These are phyloP conservation scores for Trichoderma sp. DNA, from an alignment of 2,329 filamentous ascomycete genomes.

Conservation along the genomic window DNA sequence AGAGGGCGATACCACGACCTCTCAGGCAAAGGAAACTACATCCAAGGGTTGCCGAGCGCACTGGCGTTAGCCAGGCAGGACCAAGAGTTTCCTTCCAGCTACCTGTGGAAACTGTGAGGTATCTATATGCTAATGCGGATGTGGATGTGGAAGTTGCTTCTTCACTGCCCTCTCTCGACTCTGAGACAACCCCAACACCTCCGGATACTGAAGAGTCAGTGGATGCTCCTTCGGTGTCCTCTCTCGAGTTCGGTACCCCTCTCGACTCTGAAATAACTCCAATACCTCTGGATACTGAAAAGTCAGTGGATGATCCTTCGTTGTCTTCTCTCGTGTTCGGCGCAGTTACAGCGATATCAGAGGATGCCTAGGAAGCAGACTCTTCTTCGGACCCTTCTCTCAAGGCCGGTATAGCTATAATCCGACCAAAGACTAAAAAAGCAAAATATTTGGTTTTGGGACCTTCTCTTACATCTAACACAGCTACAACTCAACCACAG, in stretches of 20 bases:
- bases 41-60: not conserved
- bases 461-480: no score
- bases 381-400: not conserved
- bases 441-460: no score
- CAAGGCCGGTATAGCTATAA: not conserved
- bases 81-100: not conserved
- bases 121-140: not conserved
- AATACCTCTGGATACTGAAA: not conserved
- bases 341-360: not conserved
- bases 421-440: not conserved
- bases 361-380: not conserved
- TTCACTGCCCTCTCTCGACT: not conserved
- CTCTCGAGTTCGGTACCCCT: no score
- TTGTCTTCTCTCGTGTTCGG: not conserved
- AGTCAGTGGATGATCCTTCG: not conserved
- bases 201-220: not conserved
- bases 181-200: not conserved
- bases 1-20: not conserved
- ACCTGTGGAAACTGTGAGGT: not conserved
- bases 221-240: no score
- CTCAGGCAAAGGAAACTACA: not conserved
- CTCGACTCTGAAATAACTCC: no score
- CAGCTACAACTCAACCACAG: no score
- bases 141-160: not conserved
- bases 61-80: not conserved